Evolutionary conservation across 108 stramenopile species (phyloP).

Genomic region (Discostella stelligeroides): DNA sequence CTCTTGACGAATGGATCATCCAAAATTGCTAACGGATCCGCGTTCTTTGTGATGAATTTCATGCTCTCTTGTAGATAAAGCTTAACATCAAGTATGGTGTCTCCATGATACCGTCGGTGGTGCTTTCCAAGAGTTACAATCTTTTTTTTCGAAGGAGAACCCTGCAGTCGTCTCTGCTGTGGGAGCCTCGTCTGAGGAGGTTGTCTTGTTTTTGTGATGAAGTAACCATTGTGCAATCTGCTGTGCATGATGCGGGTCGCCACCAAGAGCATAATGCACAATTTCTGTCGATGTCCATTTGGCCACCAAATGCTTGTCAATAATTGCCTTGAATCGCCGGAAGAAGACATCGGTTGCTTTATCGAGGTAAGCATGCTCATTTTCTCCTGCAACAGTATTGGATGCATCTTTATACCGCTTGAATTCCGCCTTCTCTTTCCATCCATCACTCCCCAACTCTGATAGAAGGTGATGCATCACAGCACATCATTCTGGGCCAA

Average conservation of each 20-base stretch:
- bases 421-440: neutral
- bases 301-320: neutral
- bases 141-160: neutral
- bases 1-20: neutral
- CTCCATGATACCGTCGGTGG: neutral
- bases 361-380: neutral
- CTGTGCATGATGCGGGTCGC: neutral
- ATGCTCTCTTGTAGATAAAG: no score
- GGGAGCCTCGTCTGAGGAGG: neutral
- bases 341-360: neutral
- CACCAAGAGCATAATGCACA: neutral
- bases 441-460: slow-evolving; percentile 2
- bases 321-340: neutral
- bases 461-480: neutral
- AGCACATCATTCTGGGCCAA: neutral
- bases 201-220: neutral
- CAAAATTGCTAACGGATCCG: neutral
- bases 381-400: neutral
- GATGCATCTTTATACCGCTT: neutral
- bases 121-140: neutral
- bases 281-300: neutral
- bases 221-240: neutral
- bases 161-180: neutral
- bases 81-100: no score
- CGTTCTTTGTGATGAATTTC: neutral